Conservation (phyloP, 2,329 filamentous ascomycete species). For the Hymenoscyphus occultus region DNA sequence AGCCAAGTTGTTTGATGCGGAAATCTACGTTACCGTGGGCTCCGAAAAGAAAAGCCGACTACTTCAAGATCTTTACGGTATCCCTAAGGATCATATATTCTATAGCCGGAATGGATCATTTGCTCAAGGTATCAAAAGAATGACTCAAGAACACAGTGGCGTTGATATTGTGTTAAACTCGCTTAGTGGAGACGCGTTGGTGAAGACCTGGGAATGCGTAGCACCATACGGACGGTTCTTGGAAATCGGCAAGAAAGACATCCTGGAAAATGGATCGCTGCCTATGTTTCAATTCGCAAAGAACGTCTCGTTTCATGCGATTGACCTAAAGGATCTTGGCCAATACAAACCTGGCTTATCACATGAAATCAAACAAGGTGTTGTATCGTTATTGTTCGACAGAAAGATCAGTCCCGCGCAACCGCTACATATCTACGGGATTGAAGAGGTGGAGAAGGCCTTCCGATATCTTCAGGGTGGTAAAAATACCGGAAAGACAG, state of each 20-base stretch:
- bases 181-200: conserved; percentile 32
- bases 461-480: conserved; percentile 1
- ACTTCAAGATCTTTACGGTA: conserved; percentile 30
- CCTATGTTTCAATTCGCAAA: conserved; percentile 35
- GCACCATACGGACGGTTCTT: conserved; percentile 39
- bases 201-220: conserved; percentile 43
- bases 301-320: conserved; percentile 41
- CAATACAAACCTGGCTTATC: not conserved
- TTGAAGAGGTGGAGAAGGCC: not conserved
- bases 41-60: conserved; percentile 32
- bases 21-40: conserved; percentile 35
- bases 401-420: not conserved
- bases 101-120: conserved; percentile 38
- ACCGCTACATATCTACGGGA: not conserved
- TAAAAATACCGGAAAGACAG: not conserved
- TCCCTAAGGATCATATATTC: conserved; percentile 42
- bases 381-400: not conserved
- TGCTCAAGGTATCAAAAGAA: conserved; percentile 31
- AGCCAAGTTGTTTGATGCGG: conserved; percentile 25
- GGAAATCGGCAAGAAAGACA: conserved; percentile 37
- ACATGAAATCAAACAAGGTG: not conserved
- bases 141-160: conserved; percentile 22
- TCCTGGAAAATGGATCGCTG: conserved; percentile 33
- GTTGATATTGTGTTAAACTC: conserved; percentile 35
- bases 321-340: conserved; percentile 32